A percentile compares a stretch with the other conserved stretches of the same genome.
Evolutionary conservation across 768 basidiomycete genomes (phyloP).

Genomic region (Kwoniella botswanensis): DNA sequence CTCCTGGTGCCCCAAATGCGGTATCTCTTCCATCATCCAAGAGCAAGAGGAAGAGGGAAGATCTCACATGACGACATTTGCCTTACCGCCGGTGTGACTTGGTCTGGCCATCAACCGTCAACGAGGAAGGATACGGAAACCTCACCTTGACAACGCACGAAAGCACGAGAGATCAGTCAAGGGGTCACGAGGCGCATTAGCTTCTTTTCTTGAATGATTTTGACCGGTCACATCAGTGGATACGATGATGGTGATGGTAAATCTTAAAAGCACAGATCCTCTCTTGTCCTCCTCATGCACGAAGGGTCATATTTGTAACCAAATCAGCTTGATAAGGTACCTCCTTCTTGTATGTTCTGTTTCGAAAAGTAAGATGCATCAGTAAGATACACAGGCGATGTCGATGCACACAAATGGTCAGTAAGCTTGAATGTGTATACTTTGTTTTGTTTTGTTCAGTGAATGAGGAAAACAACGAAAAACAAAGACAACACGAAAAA

Average conservation of each 20-base stretch:
- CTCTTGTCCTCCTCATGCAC: not conserved
- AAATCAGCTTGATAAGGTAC: too few relatives aligned
- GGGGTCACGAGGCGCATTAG: constrained; percentile 17
- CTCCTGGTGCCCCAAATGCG: constrained; percentile 14
- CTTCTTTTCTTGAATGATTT: not conserved
- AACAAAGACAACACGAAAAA: not conserved
- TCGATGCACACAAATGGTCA: not conserved
- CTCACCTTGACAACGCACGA: constrained; percentile 17
- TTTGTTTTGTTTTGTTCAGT: not conserved
- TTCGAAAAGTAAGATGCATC: not conserved
- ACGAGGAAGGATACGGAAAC: not conserved
- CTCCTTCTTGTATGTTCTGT: not conserved
- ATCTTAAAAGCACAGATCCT: constrained; percentile 4
- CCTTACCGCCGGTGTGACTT: constrained; percentile 5
- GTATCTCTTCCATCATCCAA: not conserved
- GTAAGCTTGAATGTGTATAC: not conserved
- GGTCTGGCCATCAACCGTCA: not conserved
- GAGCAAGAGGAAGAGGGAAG: not conserved
- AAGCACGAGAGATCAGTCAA: not conserved
- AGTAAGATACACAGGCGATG: not conserved
- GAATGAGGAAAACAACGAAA: not conserved
- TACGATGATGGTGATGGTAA: not conserved
- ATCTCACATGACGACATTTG: constrained; percentile 1
- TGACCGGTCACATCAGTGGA: not conserved
- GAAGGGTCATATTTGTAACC: too few relatives aligned